Evolutionary conservation across 768 basidiomycete species (phyloP).

Genomic region (Lactifluus piperatus): DNA sequence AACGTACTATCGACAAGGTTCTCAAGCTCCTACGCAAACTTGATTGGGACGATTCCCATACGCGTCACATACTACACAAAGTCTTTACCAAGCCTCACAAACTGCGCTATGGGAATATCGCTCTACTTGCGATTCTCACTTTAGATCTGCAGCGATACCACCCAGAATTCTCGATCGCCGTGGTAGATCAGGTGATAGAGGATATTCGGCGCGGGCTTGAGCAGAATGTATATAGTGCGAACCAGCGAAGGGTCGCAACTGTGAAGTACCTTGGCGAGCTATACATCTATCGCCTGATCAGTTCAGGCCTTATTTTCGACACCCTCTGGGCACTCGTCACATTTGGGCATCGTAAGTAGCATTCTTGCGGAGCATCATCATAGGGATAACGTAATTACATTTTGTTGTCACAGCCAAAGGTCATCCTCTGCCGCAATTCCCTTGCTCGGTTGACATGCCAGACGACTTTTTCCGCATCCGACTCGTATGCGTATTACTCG

Average conservation of each 20-base stretch:
- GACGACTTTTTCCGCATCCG: constrained; percentile 96
- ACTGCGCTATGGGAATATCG: constrained; percentile 84
- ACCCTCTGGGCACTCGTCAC: constrained; percentile 90
- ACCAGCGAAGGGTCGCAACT: constrained; percentile 85
- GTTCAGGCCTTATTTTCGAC: constrained; percentile 86
- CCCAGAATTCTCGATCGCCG: constrained; percentile 75
- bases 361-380: background rate
- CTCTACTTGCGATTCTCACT: constrained; percentile 86
- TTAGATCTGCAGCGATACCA: constrained; percentile 93
- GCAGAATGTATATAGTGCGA: constrained; percentile 89
- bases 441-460: constrained; percentile 75
- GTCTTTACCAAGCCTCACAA: constrained; percentile 99
- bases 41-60: constrained; percentile 78
- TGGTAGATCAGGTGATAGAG: constrained; percentile 93
- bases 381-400: background rate
- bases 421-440: constrained; percentile 70
- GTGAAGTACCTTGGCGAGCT: constrained; percentile 95
- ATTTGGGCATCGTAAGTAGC: constrained; percentile 84
- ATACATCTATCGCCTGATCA: constrained; percentile 90
- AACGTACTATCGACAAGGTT: constrained; percentile 94
- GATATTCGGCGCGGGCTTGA: constrained; percentile 87
- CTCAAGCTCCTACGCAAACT: constrained; percentile 87
- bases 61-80: constrained; percentile 64
- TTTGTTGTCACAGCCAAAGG: constrained; percentile 59
- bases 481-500: constrained; percentile 84